Percentiles rank a stretch among this genome's conserved stretches.
These are phyloP conservation scores for Hagleromyces aurorensis DNA, from an alignment of 805 yeast species.

Conservation along the genomic window DNA sequence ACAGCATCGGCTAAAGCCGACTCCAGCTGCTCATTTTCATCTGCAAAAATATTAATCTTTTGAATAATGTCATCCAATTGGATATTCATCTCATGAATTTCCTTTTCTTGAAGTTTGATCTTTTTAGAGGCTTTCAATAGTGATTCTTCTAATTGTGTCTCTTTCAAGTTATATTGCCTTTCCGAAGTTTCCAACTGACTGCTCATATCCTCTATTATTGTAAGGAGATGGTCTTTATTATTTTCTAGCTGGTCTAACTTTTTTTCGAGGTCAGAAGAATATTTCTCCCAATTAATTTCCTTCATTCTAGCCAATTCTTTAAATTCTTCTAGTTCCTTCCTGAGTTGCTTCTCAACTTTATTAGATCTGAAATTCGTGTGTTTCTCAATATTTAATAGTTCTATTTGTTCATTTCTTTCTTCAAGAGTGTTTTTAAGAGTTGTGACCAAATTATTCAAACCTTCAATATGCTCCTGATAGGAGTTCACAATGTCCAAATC, in stretches of 20 bases:
- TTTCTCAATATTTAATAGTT: slow-evolving; percentile 4
- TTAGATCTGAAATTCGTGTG: slow-evolving; percentile 5
- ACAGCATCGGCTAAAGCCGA: slow-evolving; percentile 16
- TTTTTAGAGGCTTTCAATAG: slow-evolving; percentile 9
- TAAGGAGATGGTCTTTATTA: slow-evolving; percentile 7
- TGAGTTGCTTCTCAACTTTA: slow-evolving; percentile 8
- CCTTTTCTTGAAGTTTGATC: slow-evolving; percentile 9
- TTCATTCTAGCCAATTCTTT: slow-evolving; percentile 13
- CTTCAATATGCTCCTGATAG: slow-evolving; percentile 15
- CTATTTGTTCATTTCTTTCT: slow-evolving; percentile 12
- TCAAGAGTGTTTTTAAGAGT: slow-evolving; percentile 10
- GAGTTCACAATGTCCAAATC: slow-evolving; percentile 9
- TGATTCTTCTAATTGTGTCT: slow-evolving; percentile 20
- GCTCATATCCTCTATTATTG: slow-evolving; percentile 14
- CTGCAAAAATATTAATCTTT: slow-evolving; percentile 13
- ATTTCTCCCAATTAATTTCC: slow-evolving; percentile 21
- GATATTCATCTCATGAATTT: slow-evolving; percentile 9
- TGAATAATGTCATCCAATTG: slow-evolving; percentile 7
- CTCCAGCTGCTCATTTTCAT: slow-evolving; percentile 22
- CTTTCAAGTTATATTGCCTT: slow-evolving; percentile 22
- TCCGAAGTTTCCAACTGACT: slow-evolving; percentile 15
- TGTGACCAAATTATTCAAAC: slow-evolving; percentile 10
- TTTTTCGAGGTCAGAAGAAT: slow-evolving; percentile 17
- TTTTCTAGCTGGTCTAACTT: slow-evolving; percentile 7
- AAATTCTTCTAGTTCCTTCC: slow-evolving; percentile 10